Evolutionary conservation across 257 asterid species (phyloP), one percentile per base, ranked within the genome.

Genomic region (Lavandula angustifolia): DNA sequence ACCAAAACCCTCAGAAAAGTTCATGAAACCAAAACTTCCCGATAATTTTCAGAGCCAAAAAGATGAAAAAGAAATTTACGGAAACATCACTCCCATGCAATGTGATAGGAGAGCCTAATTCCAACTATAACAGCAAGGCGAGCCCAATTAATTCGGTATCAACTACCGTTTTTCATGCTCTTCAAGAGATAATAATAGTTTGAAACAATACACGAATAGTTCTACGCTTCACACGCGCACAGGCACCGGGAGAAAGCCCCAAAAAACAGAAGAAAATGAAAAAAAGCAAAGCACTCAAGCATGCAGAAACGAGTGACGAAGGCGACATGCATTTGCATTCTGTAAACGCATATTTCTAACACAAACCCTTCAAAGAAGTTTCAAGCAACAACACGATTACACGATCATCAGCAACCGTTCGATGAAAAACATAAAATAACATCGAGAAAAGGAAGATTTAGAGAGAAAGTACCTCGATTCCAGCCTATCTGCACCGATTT

Each of bases 291-390:
- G 18, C 3, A 12, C 40, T 38, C 22, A 50, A 50, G 10, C 6
- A 40, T 54, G 37, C 42, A 46, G n/a, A 44, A 31, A 44, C 34
- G 34, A 55, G 58, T 8, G 52, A 17, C 37, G 22, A 72, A n/a
- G 4, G 4, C 6, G 3, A 67, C 78, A 61, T 73, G 74, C 74
- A 72, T 57, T 54, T 49, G 27, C 66, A 35, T 51, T 37, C 60
- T 14, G 61, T 18, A 56, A 48, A 46, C 56, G 31, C 27, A 35
- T 16, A 34, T 44, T 61, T 34, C 49, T 4, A 73, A 54, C 55
- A 61, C 13, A 67, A 46, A 44, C 65, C 60, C 6, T 57, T 37
- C 10, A 37, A 22, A 22, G 47, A 62, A 46, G 14, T 17, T 33
- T 42, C 60, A 18, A 40, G 35, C 41, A 22, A 35, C 4, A 47